Percentiles rank a stretch among this genome's conserved stretches.
Conservation (phyloP, 1,139 yeast species). For the Schizosaccharomyces versatilis region DNA sequence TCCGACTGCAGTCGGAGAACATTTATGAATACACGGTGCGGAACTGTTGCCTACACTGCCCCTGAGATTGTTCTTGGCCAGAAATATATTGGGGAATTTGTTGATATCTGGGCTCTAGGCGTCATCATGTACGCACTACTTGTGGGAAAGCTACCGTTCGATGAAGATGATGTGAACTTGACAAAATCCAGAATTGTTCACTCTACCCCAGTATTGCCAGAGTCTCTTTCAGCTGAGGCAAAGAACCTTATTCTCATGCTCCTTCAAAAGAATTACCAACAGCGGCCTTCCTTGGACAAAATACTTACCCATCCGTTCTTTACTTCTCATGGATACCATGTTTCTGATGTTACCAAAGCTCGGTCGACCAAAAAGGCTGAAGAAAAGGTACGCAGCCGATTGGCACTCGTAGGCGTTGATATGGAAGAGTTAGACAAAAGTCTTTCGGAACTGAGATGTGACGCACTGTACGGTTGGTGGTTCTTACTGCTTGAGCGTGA, state of each 20-base stretch:
- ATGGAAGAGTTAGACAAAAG: slow-evolving; percentile 39
- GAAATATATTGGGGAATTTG: slow-evolving; percentile 50
- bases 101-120: slow-evolving; percentile 86
- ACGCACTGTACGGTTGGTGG: slow-evolving; percentile 69
- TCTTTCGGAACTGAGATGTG: slow-evolving; percentile 42
- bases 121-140: slow-evolving; percentile 75
- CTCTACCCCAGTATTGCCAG: slow-evolving; percentile 37
- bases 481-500: slow-evolving; percentile 49
- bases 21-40: slow-evolving; percentile 64
- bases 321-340: slow-evolving; percentile 27
- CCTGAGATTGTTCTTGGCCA: slow-evolving; percentile 58
- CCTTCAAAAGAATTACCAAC: slow-evolving; percentile 42
- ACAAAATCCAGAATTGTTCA: slow-evolving; percentile 41
- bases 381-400: slow-evolving; percentile 37
- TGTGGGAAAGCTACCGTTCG: slow-evolving; percentile 80
- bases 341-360: slow-evolving; percentile 24
- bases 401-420: slow-evolving; percentile 47
- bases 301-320: slow-evolving; percentile 44
- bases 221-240: slow-evolving; percentile 18
- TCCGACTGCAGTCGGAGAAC: slow-evolving; percentile 27
- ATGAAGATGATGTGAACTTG: slow-evolving; percentile 46
- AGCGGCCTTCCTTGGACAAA: slow-evolving; percentile 40
- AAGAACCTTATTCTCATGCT: slow-evolving; percentile 34
- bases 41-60: slow-evolving; percentile 91
- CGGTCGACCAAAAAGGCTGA: slow-evolving; percentile 34